Evolutionary conservation across 2,329 filamentous ascomycete species (phyloP).

Genomic region (Alternaria gansuensis): DNA sequence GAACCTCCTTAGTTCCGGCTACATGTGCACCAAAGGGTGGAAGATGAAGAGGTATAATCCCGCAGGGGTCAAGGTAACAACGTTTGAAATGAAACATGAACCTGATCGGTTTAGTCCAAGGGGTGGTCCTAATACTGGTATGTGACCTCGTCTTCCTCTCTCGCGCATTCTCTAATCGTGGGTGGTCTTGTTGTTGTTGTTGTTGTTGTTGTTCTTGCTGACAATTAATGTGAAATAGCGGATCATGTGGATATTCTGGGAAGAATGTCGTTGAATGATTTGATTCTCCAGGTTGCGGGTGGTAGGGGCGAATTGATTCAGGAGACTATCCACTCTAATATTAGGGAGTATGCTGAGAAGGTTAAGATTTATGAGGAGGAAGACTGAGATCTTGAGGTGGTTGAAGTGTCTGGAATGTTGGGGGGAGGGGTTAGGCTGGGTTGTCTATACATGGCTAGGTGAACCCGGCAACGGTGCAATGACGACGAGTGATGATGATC

Average conservation of each 20-base stretch:
- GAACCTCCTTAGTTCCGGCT: constrained; percentile 87
- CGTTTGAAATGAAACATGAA: constrained; percentile 96
- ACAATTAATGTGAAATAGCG: constrained; percentile 56
- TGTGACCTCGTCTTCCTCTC: constrained; percentile 23
- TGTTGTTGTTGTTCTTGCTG: constrained; percentile 6
- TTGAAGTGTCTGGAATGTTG: neutral
- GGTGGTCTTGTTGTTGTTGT: neutral
- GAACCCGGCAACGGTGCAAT: neutral
- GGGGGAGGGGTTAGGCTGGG: neutral
- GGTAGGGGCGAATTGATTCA: constrained; percentile 82
- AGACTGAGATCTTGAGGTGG: neutral
- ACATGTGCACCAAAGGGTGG: constrained; percentile 98
- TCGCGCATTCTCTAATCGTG: too few species aligned
- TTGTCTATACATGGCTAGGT: neutral
- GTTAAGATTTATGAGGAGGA: constrained; percentile 77
- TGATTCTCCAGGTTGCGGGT: constrained; percentile 85
- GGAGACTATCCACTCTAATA: constrained; percentile 81
- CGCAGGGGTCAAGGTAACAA: constrained; percentile 78
- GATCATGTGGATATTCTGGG: constrained; percentile 98
- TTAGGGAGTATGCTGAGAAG: constrained; percentile 80
- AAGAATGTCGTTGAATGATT: constrained; percentile 85
- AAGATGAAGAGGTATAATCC: constrained; percentile 93
- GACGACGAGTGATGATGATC: neutral
- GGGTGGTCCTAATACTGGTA: constrained; percentile 71
- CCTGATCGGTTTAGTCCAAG: constrained; percentile 90